Base-by-base conservation (phyloP, 306 rosid genomes). In the Rosa lucieae region DNA sequence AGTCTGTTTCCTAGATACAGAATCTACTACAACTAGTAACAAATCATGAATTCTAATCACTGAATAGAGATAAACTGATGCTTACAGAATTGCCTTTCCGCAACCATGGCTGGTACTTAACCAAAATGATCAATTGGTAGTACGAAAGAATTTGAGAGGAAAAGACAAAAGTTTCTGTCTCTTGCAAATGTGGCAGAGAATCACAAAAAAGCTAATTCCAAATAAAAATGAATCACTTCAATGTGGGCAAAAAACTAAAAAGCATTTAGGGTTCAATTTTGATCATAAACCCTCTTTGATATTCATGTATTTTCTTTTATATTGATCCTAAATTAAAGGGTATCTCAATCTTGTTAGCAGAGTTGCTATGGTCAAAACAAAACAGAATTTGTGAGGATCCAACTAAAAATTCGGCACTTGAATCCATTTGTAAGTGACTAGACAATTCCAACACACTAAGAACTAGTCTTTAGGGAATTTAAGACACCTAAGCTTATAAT, bases 31-130 rank as follows among this genome's bases (percentile, higher is more conserved):
- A 67, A 67, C 49, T 67, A 77, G 35, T 14, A 8, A 8, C 49
- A 48, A 52, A 21, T 66, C 18, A 15, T 20, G 67, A 32, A 29
- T 26, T 61, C 8, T 61, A 12, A 61, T 53, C 9, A 10, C 53
- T 23, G 17, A 40, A 13, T 74, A 59, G 26, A 14, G 46, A 71
- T 67, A 63, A 46, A 70, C 72, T 11, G 15, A 79, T 74, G 80
- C 83, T 79, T 79, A 83, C 79, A 48, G 40, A 66, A 21, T 66
- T 61, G 61, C 47, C 56, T 77, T 82, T 81, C 87, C 48, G 84
- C 86, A 75, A 79, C 79, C 88, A 81, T 77, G 80, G 67, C 78
- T 59, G 68, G 26, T 35, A 42, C 49, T 39, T 74, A 10, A 65
- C 62, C 37, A 29, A 51, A 43, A 67, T 63, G 17, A 72, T 62